These are phyloP conservation scores for Cladosporium oxysporum DNA, from an alignment of 2,329 filamentous ascomycete genomes.

Conservation along the genomic window DNA sequence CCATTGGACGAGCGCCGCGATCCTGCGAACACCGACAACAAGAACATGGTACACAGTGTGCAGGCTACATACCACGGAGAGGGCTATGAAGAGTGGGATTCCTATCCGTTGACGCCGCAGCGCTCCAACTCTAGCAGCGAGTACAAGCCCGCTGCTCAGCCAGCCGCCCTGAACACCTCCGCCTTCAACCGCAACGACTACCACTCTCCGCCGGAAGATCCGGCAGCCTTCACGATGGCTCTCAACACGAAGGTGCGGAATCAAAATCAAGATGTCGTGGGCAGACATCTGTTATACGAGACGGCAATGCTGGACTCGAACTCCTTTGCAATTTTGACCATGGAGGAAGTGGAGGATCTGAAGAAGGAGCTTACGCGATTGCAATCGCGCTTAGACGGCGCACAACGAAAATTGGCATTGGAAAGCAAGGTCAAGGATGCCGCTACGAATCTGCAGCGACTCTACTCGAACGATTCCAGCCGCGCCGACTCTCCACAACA, in stretches of 20 bases:
- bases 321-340: conserved; percentile 79
- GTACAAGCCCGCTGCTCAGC: conserved; percentile 15
- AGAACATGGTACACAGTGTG: conserved; percentile 19
- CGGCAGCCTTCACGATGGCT: conserved; percentile 31
- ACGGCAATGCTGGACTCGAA: conserved; percentile 89
- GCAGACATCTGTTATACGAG: conserved; percentile 89
- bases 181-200: conserved; percentile 29
- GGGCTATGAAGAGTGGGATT: conserved; percentile 16
- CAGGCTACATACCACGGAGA: conserved; percentile 18
- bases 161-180: conserved; percentile 20
- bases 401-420: conserved; percentile 78
- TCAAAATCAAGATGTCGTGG: conserved; percentile 59
- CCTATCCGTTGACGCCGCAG: conserved; percentile 19
- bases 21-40: background rate
- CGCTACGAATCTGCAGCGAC: conserved; percentile 77
- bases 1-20: conserved; percentile 1
- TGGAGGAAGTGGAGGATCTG: conserved; percentile 86
- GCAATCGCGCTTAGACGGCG: conserved; percentile 75
- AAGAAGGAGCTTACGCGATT: conserved; percentile 83
- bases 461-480: conserved; percentile 67
- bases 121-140: conserved; percentile 18
- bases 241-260: conserved; percentile 32
- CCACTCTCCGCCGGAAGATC: conserved; percentile 27
- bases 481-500: conserved; percentile 46
- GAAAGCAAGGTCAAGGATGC: conserved; percentile 96